Evolutionary conservation across 2,329 filamentous ascomycete genomes (phyloP), one percentile per base, ranked within the genome.

Genomic region (Dryadomyces sulphureus): DNA sequence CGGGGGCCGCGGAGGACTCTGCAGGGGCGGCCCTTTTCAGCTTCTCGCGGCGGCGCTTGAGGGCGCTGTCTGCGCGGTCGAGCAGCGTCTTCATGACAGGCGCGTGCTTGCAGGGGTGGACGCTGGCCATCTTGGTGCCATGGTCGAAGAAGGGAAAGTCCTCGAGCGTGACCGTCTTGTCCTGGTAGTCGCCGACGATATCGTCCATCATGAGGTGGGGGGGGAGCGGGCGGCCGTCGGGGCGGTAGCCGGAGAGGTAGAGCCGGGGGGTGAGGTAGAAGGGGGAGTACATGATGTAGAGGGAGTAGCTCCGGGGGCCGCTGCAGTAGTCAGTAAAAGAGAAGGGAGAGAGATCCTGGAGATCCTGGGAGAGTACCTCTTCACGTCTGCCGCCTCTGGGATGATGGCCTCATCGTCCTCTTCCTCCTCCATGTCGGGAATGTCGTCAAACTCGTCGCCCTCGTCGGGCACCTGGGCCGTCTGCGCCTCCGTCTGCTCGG

Each of bases 361-460:
- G 6, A 16, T 17, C 45, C 62, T n/a, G n/a, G n/a, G n/a, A n/a
- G n/a, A n/a, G 50, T 57, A 71, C 73, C 65, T 68, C 51, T 62
- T 69, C 51, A 67, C 64, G 7, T 63, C 60, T 24, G 20, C 22
- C 7, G 77, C 71, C 55, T 94, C 88, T 12, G 84, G 75, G 57
- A 96, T 96, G 59, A 98, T 96, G 39, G 92, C 92, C 64, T 96
- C 89, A 41, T 93, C 89, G 51, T 94, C 89, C 53, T 96, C 90
- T 48, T 96, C 90, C 52, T 96, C 92, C 59, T 96, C 92, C 88
- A 96, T 96, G 59, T 96, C 90, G 0, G 89, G 90, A 51, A 96
- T 95, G 57, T 95, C 90, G 39, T 86, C 79, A 43, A 80, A 80
- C 47, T 75, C 71, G 48, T 89, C n/a, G 9, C 34, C 87, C 39